Evolutionary conservation across 2,329 filamentous ascomycete genomes (phyloP).

Genomic region (Penicillium sp.): DNA sequence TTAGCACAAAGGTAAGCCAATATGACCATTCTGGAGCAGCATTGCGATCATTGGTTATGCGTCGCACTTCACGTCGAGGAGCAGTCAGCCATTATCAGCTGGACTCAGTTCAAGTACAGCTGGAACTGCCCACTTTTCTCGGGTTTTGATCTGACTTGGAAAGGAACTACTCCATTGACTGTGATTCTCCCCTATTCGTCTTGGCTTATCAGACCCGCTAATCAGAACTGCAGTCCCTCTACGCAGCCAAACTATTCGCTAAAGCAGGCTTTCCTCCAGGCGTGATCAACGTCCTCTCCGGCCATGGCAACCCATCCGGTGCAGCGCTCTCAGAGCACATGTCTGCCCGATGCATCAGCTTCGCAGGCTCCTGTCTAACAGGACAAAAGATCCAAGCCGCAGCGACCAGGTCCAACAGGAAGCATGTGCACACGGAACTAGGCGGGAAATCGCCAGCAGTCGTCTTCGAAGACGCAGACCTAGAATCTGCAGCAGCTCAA

Average conservation of each 20-base stretch:
- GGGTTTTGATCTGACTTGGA: neutral
- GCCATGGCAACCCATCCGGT: conserved; percentile 24
- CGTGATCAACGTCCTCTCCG: too few relatives aligned
- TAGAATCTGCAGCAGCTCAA: conserved; percentile 44
- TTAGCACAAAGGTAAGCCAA: too few relatives aligned
- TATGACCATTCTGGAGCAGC: too few relatives aligned
- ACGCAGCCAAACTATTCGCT: conserved; percentile 36
- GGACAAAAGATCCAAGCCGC: conserved; percentile 50
- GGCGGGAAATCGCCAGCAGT: conserved; percentile 36
- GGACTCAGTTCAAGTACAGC: neutral
- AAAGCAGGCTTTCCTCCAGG: conserved; percentile 41
- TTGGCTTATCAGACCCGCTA: neutral
- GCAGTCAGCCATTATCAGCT: neutral
- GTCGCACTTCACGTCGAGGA: neutral
- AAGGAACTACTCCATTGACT: conserved; percentile 50
- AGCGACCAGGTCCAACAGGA: conserved; percentile 37
- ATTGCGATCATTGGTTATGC: too few relatives aligned
- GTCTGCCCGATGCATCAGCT: conserved; percentile 52
- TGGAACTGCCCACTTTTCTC: neutral
- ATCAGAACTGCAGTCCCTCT: conserved; percentile 24
- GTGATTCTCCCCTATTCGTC: conserved; percentile 5
- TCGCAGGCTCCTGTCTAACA: conserved; percentile 56
- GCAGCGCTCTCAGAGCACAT: too few relatives aligned
- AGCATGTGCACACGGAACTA: conserved; percentile 33
- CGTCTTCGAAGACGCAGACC: conserved; percentile 39